Conservation (phyloP, 2,329 filamentous ascomycete species). For the Fusarium verrucosum region DNA sequence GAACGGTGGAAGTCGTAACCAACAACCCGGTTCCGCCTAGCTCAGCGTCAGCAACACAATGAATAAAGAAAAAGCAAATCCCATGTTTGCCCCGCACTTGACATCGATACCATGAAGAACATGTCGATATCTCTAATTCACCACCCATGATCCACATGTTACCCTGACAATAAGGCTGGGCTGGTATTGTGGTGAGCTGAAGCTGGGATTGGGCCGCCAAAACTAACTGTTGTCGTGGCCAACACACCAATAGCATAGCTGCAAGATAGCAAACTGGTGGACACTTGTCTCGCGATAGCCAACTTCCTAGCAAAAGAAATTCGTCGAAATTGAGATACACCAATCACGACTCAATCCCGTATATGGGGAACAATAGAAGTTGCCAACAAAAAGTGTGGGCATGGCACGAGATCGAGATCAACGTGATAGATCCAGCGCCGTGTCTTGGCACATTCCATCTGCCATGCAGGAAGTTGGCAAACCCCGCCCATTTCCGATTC, state of each 20-base stretch:
- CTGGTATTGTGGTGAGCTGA: background rate
- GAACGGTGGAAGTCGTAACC: background rate
- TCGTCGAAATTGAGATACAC: background rate
- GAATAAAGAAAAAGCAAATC: background rate
- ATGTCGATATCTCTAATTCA: background rate
- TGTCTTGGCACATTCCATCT: background rate
- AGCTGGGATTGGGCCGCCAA: background rate
- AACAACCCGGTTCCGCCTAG: background rate
- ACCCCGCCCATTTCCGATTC: background rate
- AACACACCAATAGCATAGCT: conserved; percentile 24
- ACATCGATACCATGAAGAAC: background rate
- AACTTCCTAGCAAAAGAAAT: background rate
- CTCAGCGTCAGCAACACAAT: background rate
- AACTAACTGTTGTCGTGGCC: conserved; percentile 1
- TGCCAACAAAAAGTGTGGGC: background rate
- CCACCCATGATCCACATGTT: background rate
- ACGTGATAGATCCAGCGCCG: background rate
- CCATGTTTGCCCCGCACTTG: conserved; percentile 12
- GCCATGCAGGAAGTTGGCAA: background rate
- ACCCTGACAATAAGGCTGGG: conserved; percentile 5
- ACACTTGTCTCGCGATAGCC: conserved; percentile 23
- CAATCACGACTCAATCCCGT: conserved; percentile 12
- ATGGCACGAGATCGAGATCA: conserved; percentile 17
- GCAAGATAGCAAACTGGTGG: conserved; percentile 11
- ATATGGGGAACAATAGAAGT: conserved; percentile 20